Evolutionary conservation across 2,329 filamentous ascomycete genomes (phyloP).

Genomic region (Phialocephala sp.): DNA sequence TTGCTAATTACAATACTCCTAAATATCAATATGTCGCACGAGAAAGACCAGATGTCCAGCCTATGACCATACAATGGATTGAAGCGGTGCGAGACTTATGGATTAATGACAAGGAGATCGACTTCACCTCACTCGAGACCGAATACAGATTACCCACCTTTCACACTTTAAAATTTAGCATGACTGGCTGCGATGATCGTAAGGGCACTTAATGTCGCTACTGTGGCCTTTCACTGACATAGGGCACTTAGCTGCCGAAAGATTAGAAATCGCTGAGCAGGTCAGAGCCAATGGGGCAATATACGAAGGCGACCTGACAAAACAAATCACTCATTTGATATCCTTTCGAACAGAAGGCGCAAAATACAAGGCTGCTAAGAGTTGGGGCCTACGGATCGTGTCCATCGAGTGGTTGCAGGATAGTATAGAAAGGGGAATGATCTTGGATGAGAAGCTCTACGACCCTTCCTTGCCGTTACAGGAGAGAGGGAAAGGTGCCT

Average conservation of each 20-base stretch:
- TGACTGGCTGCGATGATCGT: slow-evolving; percentile 74
- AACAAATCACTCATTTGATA: slow-evolving; percentile 85
- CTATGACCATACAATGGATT: slow-evolving; percentile 84
- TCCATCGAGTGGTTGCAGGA: slow-evolving; percentile 85
- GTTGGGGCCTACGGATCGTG: slow-evolving; percentile 82
- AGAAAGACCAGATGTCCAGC: slow-evolving; percentile 83
- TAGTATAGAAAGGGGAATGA: slow-evolving; percentile 85
- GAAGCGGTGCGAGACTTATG: slow-evolving; percentile 79
- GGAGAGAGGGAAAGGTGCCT: slow-evolving; percentile 79
- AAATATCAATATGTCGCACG: slow-evolving; percentile 97
- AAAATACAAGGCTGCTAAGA: slow-evolving; percentile 87
- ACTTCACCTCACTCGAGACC: slow-evolving; percentile 72
- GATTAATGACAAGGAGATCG: slow-evolving; percentile 78
- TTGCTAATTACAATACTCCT: slow-evolving; percentile 85
- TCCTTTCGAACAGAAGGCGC: slow-evolving; percentile 79
- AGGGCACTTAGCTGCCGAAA: slow-evolving; percentile 58
- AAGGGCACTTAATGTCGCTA: slow-evolving; percentile 47
- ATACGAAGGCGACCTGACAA: slow-evolving; percentile 88
- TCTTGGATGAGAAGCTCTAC: slow-evolving; percentile 85
- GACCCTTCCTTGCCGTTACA: slow-evolving; percentile 73
- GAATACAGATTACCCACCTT: slow-evolving; percentile 69
- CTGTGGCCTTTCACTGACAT: slow-evolving; percentile 35
- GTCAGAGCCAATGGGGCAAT: slow-evolving; percentile 75
- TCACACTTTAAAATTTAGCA: slow-evolving; percentile 66
- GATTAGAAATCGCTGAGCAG: slow-evolving; percentile 69